Conservation (phyloP, 768 basidiomycete species). For the Pleurotus eryngii region DNA sequence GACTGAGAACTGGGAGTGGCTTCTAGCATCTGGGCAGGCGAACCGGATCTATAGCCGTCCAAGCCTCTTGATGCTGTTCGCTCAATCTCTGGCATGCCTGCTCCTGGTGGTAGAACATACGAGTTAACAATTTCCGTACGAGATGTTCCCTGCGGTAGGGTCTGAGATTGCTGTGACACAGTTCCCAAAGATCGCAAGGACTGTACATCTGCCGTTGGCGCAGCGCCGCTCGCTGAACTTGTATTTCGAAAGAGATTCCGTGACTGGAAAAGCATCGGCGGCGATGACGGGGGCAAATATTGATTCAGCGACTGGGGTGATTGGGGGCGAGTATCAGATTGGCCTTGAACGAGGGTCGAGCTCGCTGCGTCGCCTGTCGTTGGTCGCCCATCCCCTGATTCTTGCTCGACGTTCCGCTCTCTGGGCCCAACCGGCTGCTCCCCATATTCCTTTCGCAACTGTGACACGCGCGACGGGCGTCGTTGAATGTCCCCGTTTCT, state of each 20-base stretch:
- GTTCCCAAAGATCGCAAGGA: constrained; percentile 19
- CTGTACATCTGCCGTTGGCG: constrained; percentile 27
- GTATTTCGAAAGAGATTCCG: constrained; percentile 7
- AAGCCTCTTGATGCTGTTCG: constrained; percentile 32
- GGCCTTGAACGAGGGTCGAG: background rate
- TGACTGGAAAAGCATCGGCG: background rate
- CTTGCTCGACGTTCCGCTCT: background rate
- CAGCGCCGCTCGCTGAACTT: constrained; percentile 20
- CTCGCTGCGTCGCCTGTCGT: background rate
- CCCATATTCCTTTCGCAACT: background rate
- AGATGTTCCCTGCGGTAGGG: constrained; percentile 31
- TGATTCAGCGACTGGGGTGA: background rate
- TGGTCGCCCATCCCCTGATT: background rate
- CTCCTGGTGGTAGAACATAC: constrained; percentile 41
- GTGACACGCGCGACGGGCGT: constrained; percentile 1
- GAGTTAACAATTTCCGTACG: constrained; percentile 31
- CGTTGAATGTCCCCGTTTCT: background rate
- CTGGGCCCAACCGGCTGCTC: background rate
- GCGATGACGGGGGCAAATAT: background rate
- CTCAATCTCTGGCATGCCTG: constrained; percentile 27
- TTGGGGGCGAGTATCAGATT: background rate
- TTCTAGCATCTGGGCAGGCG: constrained; percentile 19
- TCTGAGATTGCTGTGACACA: constrained; percentile 26
- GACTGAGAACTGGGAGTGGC: constrained; percentile 18
- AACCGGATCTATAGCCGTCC: constrained; percentile 29